Base-by-base conservation (phyloP, 768 basidiomycete genomes). In the Suillus occidentalis region DNA sequence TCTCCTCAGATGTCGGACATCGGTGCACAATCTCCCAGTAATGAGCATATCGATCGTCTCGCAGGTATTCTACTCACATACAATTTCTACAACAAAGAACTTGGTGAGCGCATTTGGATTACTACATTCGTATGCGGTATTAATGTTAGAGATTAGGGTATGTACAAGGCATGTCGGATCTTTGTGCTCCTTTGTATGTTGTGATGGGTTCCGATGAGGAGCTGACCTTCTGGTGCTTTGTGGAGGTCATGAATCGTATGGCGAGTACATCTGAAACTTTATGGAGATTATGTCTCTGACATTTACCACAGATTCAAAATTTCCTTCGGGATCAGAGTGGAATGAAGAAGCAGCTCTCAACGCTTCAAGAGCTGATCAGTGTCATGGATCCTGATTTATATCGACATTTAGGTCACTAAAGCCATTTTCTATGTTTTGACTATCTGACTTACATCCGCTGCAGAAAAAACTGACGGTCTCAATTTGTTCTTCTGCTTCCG, bases 401-500 rank as follows among this genome's bases (percentile, higher is more conserved):
- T 75, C 87, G 90, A 50, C 96, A 99, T 78, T 77, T 98, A 62
- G 92, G 92, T 92, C 69, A 36, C 16, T 37, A 2, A 43, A 14
- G 9, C 34, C 6, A 13, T 52, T 55, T 14, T 56, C 28, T 36
- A 2, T 42, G 6, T 12, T 42, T 49, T 37, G 25, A 55, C 20
- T 57, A 45, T 31, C 66, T 63, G 66, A 49, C 25, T 4, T 40
- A 34, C 14, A 31, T 50, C 18, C 28, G 16, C 16, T 65, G 83
- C 83, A 94, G 87, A 99, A 85, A 88, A 92, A 73, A 84, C 89
- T 1, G 96, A 96, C 66, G 90, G 87, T 2, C 82, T 99, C 66
- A 98, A 99, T 76, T 76, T 99, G 36, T 99, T 99, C 83, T 98
- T 98, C 82, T 98, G 95, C 77, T 99, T 98, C 86, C 87, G 97